phyloP scores from a whole-genome alignment of 2,329 filamentous ascomycete genomes.

The Ploettnerulaceae sp. region DNA sequence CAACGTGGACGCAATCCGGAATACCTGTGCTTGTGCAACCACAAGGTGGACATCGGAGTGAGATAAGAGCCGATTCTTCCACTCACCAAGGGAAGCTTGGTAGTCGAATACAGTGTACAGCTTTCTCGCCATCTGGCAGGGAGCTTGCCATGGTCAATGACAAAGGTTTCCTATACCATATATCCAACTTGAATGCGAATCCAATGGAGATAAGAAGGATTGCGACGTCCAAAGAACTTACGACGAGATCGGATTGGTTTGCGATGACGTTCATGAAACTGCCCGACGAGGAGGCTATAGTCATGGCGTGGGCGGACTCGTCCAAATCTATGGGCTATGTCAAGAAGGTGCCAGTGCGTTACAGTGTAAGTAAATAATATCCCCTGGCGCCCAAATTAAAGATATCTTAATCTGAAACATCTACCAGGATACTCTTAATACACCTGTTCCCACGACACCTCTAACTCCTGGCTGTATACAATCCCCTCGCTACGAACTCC shows the following conservation, averaged over 20 bases:
- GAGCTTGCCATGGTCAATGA: slow-evolving; percentile 40
- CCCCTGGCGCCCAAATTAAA: not conserved
- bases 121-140: slow-evolving; percentile 37
- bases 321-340: slow-evolving; percentile 34
- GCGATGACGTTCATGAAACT: slow-evolving; percentile 38
- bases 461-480: slow-evolving; percentile 6
- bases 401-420: not conserved
- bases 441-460: slow-evolving; percentile 10
- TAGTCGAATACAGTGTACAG: slow-evolving; percentile 37
- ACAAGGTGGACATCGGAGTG: slow-evolving; percentile 35
- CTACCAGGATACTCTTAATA: slow-evolving; percentile 1
- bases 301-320: slow-evolving; percentile 39
- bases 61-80: slow-evolving; percentile 33
- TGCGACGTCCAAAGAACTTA: slow-evolving; percentile 37
- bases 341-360: slow-evolving; percentile 32
- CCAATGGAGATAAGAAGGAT: slow-evolving; percentile 37
- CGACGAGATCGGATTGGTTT: slow-evolving; percentile 36
- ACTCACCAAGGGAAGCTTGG: slow-evolving; percentile 35
- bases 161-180: slow-evolving; percentile 38
- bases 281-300: slow-evolving; percentile 36
- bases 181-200: slow-evolving; percentile 37
- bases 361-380: slow-evolving; percentile 9
- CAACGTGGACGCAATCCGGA: slow-evolving; percentile 41
- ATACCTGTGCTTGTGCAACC: slow-evolving; percentile 39
- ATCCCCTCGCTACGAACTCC: slow-evolving; percentile 13